Percentiles rank a stretch among this genome's conserved stretches.
These are phyloP conservation scores for Phytophthora podocarpi DNA, from an alignment of 352 stramenopile species.

Conservation along the genomic window DNA sequence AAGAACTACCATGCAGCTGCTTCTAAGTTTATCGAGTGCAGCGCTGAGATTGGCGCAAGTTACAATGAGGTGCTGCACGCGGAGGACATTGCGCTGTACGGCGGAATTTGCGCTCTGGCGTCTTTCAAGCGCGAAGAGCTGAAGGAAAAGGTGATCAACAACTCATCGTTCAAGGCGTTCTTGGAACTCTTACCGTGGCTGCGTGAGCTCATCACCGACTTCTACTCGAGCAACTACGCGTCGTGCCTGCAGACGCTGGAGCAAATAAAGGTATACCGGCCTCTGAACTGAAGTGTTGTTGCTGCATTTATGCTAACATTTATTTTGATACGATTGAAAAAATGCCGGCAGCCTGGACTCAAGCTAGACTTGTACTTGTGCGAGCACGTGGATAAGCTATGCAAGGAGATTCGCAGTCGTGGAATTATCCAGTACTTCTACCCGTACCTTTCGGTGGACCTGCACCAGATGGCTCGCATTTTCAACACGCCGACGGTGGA, in stretches of 20 bases:
- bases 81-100: conserved; percentile 89
- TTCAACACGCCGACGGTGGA: conserved; percentile 71
- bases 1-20: conserved; percentile 82
- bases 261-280: conserved; percentile 59
- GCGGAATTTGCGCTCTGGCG: conserved; percentile 84
- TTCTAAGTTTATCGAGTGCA: conserved; percentile 83
- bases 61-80: conserved; percentile 87
- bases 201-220: conserved; percentile 88
- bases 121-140: conserved; percentile 86
- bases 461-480: conserved; percentile 85
- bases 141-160: conserved; percentile 87
- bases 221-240: conserved; percentile 89
- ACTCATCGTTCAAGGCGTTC: conserved; percentile 88
- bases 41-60: conserved; percentile 76
- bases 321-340: not conserved
- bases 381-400: conserved; percentile 73
- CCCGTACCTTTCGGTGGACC: conserved; percentile 86
- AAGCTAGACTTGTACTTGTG: conserved; percentile 81
- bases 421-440: conserved; percentile 91
- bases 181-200: conserved; percentile 87
- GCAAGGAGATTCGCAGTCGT: conserved; percentile 82
- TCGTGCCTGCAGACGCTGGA: conserved; percentile 79
- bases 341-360: conserved; percentile 56
- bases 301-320: not conserved
- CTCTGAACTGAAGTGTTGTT: not conserved